Evolutionary conservation across 805 yeast species (phyloP).

Genomic region (Monosporozyma aquatica): DNA sequence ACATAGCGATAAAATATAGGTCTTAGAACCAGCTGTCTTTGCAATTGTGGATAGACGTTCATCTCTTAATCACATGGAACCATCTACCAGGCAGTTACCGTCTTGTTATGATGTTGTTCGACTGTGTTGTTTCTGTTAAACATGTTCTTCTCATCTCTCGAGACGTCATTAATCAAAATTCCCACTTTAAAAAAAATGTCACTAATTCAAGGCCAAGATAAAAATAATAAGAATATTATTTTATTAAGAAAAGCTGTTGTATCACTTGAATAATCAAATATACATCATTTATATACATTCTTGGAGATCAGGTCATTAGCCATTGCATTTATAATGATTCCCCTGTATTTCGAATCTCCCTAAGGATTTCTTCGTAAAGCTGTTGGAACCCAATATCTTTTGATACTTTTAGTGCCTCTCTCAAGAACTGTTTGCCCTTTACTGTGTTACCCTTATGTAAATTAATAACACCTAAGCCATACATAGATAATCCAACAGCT

Average conservation of each 20-base stretch:
- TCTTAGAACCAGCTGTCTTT: background rate
- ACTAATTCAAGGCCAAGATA: too few relatives aligned
- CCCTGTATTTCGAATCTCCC: constrained; percentile 44
- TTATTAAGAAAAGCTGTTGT: too few relatives aligned
- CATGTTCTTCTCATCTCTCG: too few relatives aligned
- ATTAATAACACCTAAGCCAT: constrained; percentile 72
- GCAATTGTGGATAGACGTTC: background rate
- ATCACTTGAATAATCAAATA: too few relatives aligned
- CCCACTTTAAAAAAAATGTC: too few relatives aligned
- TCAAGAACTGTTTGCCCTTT: constrained; percentile 46
- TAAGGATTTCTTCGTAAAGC: constrained; percentile 49
- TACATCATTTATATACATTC: too few relatives aligned
- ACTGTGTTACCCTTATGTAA: constrained; percentile 45
- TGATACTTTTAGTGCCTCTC: constrained; percentile 61
- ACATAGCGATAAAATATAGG: background rate
- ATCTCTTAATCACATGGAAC: background rate
- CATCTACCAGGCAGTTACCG: too few relatives aligned
- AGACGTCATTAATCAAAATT: too few relatives aligned
- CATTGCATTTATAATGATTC: constrained; percentile 24
- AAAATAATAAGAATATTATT: too few relatives aligned
- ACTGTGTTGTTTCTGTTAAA: too few relatives aligned
- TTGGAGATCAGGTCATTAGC: too few relatives aligned
- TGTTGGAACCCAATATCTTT: constrained; percentile 51
- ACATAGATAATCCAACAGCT: constrained; percentile 64
- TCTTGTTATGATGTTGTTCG: too few relatives aligned